A percentile compares a stretch with the other conserved stretches of the same genome.
Conservation (phyloP, 2,329 filamentous ascomycete species). For the Diaporthe sp. region DNA sequence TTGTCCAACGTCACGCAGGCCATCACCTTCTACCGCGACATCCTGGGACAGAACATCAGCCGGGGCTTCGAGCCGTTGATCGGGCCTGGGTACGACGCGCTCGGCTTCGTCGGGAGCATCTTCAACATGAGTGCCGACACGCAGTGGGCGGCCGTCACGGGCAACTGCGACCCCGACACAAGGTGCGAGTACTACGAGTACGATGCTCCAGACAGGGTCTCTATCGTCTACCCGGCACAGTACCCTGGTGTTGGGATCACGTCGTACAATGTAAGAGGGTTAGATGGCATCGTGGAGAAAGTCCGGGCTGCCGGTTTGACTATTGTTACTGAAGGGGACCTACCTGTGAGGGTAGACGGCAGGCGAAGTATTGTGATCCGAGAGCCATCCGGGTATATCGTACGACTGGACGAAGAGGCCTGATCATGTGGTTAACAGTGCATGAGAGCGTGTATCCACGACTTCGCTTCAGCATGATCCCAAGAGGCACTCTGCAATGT, state of each 20-base stretch:
- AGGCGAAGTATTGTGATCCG: not conserved
- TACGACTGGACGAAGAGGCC: not conserved
- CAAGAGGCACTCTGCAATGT: too few relatives aligned
- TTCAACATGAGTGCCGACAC: slow-evolving; percentile 15
- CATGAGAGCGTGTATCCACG: too few relatives aligned
- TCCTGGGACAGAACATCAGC: not conserved
- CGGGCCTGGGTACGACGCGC: not conserved
- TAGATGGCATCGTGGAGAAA: not conserved
- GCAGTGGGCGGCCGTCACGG: not conserved
- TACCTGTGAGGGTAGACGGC: not conserved
- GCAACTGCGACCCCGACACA: not conserved
- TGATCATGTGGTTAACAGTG: not conserved
- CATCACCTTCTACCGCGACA: slow-evolving; percentile 16
- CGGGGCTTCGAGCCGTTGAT: slow-evolving; percentile 5
- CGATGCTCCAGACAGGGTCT: not conserved
- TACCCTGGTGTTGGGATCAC: slow-evolving; percentile 2
- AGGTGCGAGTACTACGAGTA: slow-evolving; percentile 19
- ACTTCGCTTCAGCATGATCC: not conserved
- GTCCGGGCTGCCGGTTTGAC: not conserved
- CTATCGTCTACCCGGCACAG: not conserved
- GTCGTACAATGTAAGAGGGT: not conserved
- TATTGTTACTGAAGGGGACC: not conserved
- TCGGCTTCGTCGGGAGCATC: not conserved
- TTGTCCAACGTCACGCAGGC: slow-evolving; percentile 4
- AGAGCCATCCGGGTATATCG: slow-evolving; percentile 6